Evolutionary conservation across 2,329 filamentous ascomycete species (phyloP), one percentile per base, ranked within the genome.

Genomic region (Emmonsiellopsis sp.): DNA sequence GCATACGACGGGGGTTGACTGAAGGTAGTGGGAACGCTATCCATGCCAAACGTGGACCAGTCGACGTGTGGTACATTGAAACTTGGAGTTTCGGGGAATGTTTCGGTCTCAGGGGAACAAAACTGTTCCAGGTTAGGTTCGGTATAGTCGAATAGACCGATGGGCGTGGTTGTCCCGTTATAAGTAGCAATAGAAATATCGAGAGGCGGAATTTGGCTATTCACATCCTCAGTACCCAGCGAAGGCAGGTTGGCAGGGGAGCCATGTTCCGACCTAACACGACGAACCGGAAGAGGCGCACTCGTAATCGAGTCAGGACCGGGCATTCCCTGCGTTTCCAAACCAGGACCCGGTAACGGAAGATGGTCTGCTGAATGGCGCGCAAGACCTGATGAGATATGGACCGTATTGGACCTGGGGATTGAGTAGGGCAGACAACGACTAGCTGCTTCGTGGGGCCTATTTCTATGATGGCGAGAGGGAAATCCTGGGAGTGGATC

Each of bases 351-450:
- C 37, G 64, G 61, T 57, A 74, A 62, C 4, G 76, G 74, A 40
- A 80, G 70, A 59, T 76, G 78, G 60, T 81, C 79, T 37, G 75
- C 70, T 31, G 78, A 80, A 32, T 76, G 74, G 52, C 74, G 75
- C 49, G 76, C 71, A 44, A 74, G 61, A 50, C 76, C 72, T 37
- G 68, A 63, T 13, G 74, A 65, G 50, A 68, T 68, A 55, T 78
- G 72, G 48, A 79, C 72, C 49, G 75, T 77, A 61, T 79, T 72
- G 43, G 76, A 73, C 54, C 77, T 20, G 20, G 80, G 79, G 58
- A 84, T 79, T 62, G 80, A 81, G 69, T 85, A 85, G 1, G 82
- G 82, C 59, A 79, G 70, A 54, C 81, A 81, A 53, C 77, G 81
- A 56, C 83, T 79, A 55, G 80, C 80, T 58, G 79, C 76, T 65